These are phyloP conservation scores for Phyllosticta citrichinensis DNA, from an alignment of 2,329 filamentous ascomycete genomes.

Conservation along the genomic window DNA sequence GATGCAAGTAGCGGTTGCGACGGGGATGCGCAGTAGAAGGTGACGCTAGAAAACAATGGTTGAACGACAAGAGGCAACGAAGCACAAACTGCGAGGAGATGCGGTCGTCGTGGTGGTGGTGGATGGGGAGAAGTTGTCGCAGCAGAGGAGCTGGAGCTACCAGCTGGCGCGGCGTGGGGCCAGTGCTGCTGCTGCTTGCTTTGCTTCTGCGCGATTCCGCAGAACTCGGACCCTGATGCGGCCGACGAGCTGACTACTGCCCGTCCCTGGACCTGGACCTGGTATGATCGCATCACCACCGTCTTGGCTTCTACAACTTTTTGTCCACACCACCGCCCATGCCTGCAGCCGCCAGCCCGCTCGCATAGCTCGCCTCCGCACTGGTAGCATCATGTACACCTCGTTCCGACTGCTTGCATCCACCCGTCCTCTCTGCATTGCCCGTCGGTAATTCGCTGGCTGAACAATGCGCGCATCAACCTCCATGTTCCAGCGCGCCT, in stretches of 20 bases:
- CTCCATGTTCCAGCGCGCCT: conserved; percentile 23
- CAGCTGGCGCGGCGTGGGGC: not conserved
- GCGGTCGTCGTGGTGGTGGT: not conserved
- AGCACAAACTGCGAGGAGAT: not conserved
- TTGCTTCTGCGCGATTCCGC: conserved; percentile 4
- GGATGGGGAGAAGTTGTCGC: too few species aligned
- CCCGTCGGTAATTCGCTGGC: conserved; percentile 4
- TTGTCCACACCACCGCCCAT: not conserved
- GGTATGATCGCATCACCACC: not conserved
- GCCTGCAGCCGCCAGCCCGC: not conserved
- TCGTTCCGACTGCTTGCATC: not conserved
- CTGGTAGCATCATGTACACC: conserved; percentile 7
- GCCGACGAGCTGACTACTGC: not conserved
- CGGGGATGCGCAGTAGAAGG: not conserved
- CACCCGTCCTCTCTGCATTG: not conserved
- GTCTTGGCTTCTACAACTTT: not conserved
- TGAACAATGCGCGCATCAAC: conserved; percentile 26
- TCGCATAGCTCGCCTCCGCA: not conserved
- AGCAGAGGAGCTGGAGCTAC: too few species aligned
- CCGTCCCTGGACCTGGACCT: not conserved
- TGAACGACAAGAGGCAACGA: not conserved
- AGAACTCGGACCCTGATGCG: conserved; percentile 5
- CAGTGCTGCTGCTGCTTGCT: not conserved
- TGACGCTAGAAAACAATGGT: not conserved
- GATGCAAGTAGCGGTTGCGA: not conserved